Evolutionary conservation across 2,329 filamentous ascomycete genomes (phyloP).

Genomic region (Lasiodiplodia hormozganensis): DNA sequence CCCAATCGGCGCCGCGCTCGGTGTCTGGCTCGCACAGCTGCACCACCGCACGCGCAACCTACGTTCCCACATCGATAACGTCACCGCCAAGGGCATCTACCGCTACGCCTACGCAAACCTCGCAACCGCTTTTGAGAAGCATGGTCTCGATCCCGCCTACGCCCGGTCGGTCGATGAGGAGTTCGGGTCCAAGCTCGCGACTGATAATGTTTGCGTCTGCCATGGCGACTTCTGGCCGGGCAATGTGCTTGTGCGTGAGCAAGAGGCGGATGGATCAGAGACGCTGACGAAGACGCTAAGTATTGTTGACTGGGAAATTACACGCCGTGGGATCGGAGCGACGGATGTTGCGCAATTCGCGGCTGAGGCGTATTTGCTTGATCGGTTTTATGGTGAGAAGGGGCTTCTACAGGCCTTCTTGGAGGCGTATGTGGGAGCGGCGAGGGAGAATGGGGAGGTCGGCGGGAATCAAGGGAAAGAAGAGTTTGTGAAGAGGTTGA

Average conservation of each 20-base stretch:
- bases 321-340: constrained; percentile 42
- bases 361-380: constrained; percentile 46
- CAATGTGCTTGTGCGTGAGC: constrained; percentile 40
- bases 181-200: constrained; percentile 38
- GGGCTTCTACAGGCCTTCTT: constrained; percentile 41
- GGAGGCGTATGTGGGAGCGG: constrained; percentile 29
- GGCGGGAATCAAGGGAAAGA: not conserved
- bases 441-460: not conserved
- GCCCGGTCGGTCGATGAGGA: constrained; percentile 38
- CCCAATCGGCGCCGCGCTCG: constrained; percentile 38
- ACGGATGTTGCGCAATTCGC: constrained; percentile 49
- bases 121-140: constrained; percentile 33
- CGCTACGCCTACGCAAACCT: constrained; percentile 43
- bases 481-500: constrained; percentile 38
- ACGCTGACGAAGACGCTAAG: constrained; percentile 33
- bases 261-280: not conserved
- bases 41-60: constrained; percentile 33
- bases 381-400: constrained; percentile 41
- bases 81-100: constrained; percentile 38
- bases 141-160: constrained; percentile 34
- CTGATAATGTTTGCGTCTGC: constrained; percentile 44
- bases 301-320: constrained; percentile 48
- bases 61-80: constrained; percentile 36
- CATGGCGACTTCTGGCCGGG: constrained; percentile 51
- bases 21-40: constrained; percentile 42